phyloP scores from a whole-genome alignment of 2,329 filamentous ascomycete genomes.

The Ophiostoma ips region DNA sequence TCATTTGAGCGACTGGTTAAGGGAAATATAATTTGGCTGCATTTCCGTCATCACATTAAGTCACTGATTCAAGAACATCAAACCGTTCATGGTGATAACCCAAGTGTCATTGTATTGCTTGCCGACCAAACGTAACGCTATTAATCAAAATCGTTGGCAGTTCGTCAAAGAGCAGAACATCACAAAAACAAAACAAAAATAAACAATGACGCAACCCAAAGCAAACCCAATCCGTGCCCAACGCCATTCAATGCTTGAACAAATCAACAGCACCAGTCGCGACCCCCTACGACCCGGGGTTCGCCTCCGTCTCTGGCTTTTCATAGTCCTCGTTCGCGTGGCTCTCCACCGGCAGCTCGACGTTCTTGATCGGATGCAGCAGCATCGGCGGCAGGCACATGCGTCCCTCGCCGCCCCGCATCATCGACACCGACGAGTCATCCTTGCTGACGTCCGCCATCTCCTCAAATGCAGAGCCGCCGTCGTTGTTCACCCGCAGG shows the following conservation, averaged over 20 bases:
- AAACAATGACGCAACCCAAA: not conserved
- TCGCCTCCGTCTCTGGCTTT: conserved; percentile 33
- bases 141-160: not conserved
- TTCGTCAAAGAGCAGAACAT: not conserved
- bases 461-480: conserved; percentile 62
- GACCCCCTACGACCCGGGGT: conserved; percentile 27
- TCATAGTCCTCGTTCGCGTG: conserved; percentile 33
- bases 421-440: conserved; percentile 32
- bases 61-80: not conserved
- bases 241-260: not conserved
- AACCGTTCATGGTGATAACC: too few species aligned
- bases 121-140: not conserved
- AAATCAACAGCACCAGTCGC: not conserved
- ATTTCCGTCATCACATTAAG: too few species aligned
- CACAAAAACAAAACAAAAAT: not conserved
- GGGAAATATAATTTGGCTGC: not conserved
- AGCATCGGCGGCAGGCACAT: conserved; percentile 90
- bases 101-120: not conserved
- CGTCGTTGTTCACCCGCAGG: conserved; percentile 63
- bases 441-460: conserved; percentile 38
- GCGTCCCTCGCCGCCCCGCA: conserved; percentile 59
- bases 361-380: conserved; percentile 73
- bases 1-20: not conserved
- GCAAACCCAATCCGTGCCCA: not conserved
- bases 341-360: conserved; percentile 51